Evolutionary conservation across 495 filamentous ascomycete species (phyloP).

Genomic region (Podospora didyma): DNA sequence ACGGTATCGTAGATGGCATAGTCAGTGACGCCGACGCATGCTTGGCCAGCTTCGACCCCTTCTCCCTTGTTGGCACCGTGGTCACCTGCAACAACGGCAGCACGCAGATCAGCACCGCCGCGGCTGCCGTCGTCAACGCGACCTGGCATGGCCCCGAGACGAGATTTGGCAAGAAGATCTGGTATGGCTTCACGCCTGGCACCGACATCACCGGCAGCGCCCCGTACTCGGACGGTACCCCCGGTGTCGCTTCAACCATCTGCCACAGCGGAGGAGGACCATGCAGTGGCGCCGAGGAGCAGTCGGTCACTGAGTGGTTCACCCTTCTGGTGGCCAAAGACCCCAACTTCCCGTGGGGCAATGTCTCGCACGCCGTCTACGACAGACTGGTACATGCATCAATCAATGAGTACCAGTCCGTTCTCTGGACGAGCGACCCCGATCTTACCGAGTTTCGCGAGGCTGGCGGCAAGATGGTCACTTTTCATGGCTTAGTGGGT

Average conservation of each 20-base stretch:
- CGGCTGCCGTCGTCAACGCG: constrained; percentile 23
- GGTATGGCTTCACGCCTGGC: constrained; percentile 19
- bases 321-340: constrained; percentile 17
- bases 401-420: constrained; percentile 23
- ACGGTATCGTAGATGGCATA: constrained; percentile 35
- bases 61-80: constrained; percentile 11
- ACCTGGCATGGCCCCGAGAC: constrained; percentile 19
- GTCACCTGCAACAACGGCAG: constrained; percentile 4
- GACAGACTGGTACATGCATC: constrained; percentile 26
- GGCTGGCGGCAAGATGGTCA: constrained; percentile 41
- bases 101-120: constrained; percentile 9
- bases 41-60: constrained; percentile 22
- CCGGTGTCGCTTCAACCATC: constrained; percentile 18
- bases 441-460: constrained; percentile 35
- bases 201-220: constrained; percentile 13
- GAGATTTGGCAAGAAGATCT: constrained; percentile 14
- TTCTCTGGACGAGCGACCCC: constrained; percentile 34
- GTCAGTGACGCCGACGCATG: constrained; percentile 22
- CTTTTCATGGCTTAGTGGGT: constrained; percentile 42
- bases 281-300: constrained; percentile 9
- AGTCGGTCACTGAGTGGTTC: constrained; percentile 13
- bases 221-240: not conserved
- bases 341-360: not conserved
- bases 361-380: constrained; percentile 16
- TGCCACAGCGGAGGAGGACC: constrained; percentile 6